A percentile compares a stretch with the other conserved stretches of the same genome.
These are phyloP conservation scores for Endocalyx cinctus DNA, from an alignment of 2,329 filamentous ascomycete genomes.

Conservation along the genomic window DNA sequence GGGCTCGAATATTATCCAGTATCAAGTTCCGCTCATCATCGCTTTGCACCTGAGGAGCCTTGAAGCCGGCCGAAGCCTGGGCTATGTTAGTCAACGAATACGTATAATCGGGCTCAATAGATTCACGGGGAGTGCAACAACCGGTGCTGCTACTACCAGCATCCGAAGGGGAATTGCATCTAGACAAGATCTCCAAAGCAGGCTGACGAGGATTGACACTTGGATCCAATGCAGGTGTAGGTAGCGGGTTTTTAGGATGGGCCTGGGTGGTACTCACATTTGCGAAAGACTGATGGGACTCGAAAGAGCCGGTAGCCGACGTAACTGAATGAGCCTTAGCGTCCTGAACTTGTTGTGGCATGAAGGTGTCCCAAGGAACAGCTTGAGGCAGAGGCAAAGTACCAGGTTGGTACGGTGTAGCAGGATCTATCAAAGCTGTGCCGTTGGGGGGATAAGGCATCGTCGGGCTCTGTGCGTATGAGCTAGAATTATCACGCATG, in stretches of 20 bases:
- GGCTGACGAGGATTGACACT: constrained; percentile 61
- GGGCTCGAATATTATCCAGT: constrained; percentile 76
- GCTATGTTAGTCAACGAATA: constrained; percentile 66
- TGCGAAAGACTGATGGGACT: constrained; percentile 60
- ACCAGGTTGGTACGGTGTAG: constrained; percentile 71
- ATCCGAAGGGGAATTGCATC: constrained; percentile 65
- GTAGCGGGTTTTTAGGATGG: constrained; percentile 61
- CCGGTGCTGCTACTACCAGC: too few species aligned
- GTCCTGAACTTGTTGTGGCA: constrained; percentile 65
- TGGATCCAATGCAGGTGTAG: constrained; percentile 51
- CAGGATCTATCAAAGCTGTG: constrained; percentile 69
- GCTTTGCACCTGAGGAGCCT: constrained; percentile 72
- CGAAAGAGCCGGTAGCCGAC: constrained; percentile 62
- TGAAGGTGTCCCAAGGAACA: constrained; percentile 87
- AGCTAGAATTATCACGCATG: constrained; percentile 54
- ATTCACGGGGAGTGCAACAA: constrained; percentile 33
- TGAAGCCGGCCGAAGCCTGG: constrained; percentile 62
- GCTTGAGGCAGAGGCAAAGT: constrained; percentile 73
- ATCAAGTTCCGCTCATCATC: constrained; percentile 85
- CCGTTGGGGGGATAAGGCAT: constrained; percentile 71
- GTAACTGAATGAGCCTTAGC: constrained; percentile 71
- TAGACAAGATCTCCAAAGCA: constrained; percentile 66
- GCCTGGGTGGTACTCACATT: constrained; percentile 52
- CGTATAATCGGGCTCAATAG: constrained; percentile 27
- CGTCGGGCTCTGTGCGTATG: constrained; percentile 53